Evolutionary conservation across 495 filamentous ascomycete species (phyloP).

Genomic region (Platismatia glauca): DNA sequence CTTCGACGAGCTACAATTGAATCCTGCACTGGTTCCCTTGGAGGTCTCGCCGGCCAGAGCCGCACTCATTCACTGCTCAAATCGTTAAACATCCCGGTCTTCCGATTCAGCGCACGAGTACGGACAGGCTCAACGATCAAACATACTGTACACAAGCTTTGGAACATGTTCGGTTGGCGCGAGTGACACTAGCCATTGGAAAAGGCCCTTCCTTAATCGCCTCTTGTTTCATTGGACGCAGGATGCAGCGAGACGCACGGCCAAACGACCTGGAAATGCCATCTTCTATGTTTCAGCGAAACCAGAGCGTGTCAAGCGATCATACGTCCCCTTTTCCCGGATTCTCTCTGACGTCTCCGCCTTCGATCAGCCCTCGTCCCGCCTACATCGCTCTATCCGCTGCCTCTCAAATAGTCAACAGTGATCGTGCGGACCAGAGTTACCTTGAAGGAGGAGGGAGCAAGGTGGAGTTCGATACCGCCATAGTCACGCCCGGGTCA

Average conservation of each 20-base stretch:
- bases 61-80: neutral
- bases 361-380: constrained; percentile 66
- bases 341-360: constrained; percentile 50
- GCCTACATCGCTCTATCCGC: constrained; percentile 84
- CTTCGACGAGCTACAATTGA: neutral
- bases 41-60: neutral
- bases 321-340: constrained; percentile 26
- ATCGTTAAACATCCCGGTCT: neutral
- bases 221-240: neutral
- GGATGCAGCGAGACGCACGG: constrained; percentile 18
- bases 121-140: neutral
- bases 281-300: constrained; percentile 13
- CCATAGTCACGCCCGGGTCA: constrained; percentile 66
- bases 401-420: constrained; percentile 84
- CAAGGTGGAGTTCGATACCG: constrained; percentile 51
- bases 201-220: neutral
- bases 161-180: neutral
- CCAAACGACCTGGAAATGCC: constrained; percentile 15
- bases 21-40: neutral
- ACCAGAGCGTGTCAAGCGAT: constrained; percentile 28
- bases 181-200: neutral
- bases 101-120: neutral
- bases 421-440: constrained; percentile 68
- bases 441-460: constrained; percentile 60
- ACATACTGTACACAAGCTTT: constrained; percentile 23